Evolutionary conservation across 441 rosid species (phyloP).

Genomic region (Pelargonium australe): DNA sequence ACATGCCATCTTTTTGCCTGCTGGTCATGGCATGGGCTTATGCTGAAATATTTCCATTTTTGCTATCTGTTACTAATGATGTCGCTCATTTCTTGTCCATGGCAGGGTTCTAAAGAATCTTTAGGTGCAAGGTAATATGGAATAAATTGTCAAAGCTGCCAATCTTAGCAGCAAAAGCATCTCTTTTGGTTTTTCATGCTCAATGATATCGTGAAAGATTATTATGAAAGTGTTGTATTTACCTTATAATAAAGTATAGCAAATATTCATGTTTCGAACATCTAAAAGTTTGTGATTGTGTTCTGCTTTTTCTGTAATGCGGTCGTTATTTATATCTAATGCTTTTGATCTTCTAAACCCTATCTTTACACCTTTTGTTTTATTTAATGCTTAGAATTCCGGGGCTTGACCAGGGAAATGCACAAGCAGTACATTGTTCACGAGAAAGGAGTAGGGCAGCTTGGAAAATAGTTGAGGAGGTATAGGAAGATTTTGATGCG

Average conservation of each 20-base stretch:
- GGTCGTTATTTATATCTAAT: neutral
- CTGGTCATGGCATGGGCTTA: neutral
- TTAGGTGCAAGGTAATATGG: slow-evolving; percentile 32
- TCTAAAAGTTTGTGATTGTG: neutral
- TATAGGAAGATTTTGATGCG: slow-evolving; percentile 10
- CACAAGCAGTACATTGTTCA: slow-evolving; percentile 43
- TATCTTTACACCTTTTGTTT: neutral
- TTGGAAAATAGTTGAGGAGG: slow-evolving; percentile 42
- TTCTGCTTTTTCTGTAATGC: neutral
- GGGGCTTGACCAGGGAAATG: slow-evolving; percentile 26
- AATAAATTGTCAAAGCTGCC: neutral
- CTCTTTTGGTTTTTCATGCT: neutral
- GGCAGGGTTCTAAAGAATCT: slow-evolving; percentile 35
- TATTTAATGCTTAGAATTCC: slow-evolving; percentile 29
- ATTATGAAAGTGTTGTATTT: neutral
- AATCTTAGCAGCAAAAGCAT: too few relatives aligned
- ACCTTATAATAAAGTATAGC: neutral
- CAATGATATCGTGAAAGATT: neutral
- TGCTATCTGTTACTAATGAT: neutral
- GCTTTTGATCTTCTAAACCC: neutral
- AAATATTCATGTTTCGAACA: neutral
- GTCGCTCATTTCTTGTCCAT: slow-evolving; percentile 8
- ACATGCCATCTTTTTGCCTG: neutral
- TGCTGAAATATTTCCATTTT: neutral
- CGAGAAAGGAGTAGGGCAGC: slow-evolving; percentile 50